Conservation (phyloP, 2,329 filamentous ascomycete species). For the Dissoconium aciculare region DNA sequence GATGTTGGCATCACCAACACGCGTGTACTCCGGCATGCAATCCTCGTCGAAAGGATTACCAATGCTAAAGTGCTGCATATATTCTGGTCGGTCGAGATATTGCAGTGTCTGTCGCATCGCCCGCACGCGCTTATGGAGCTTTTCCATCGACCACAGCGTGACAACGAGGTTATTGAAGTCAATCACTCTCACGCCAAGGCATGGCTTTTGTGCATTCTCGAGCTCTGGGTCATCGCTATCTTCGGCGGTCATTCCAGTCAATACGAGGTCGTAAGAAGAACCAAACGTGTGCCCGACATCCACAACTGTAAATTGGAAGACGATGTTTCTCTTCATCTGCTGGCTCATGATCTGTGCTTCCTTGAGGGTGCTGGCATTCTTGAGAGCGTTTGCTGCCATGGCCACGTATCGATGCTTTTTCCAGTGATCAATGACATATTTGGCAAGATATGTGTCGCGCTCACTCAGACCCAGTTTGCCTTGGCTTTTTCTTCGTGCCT, state of each 20-base stretch:
- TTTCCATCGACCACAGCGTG: constrained; percentile 87
- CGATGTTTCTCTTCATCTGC: constrained; percentile 79
- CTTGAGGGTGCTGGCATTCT: constrained; percentile 75
- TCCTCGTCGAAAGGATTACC: constrained; percentile 87
- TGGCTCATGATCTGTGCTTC: constrained; percentile 98
- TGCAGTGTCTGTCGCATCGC: constrained; percentile 96
- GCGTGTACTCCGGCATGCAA: constrained; percentile 81
- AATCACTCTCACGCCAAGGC: constrained; percentile 75
- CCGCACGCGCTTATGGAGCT: constrained; percentile 71
- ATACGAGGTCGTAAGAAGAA: constrained; percentile 90
- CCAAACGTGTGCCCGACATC: constrained; percentile 76
- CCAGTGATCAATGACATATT: constrained; percentile 58
- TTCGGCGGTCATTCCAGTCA: constrained; percentile 78
- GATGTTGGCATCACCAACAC: constrained; percentile 85
- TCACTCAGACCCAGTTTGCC: constrained; percentile 49
- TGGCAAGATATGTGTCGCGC: constrained; percentile 56
- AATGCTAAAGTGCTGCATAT: constrained; percentile 78
- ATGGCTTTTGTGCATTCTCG: constrained; percentile 72
- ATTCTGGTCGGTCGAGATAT: constrained; percentile 89
- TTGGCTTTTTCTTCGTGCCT: constrained; percentile 12
- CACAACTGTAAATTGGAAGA: constrained; percentile 88
- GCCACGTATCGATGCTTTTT: constrained; percentile 71
- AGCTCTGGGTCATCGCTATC: constrained; percentile 56
- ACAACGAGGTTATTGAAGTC: constrained; percentile 79
- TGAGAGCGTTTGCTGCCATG: constrained; percentile 84